Percentiles rank a stretch among this genome's conserved stretches.
Conservation (phyloP, 371 early-diverging fungal species). For the Actinomucor elegans region DNA sequence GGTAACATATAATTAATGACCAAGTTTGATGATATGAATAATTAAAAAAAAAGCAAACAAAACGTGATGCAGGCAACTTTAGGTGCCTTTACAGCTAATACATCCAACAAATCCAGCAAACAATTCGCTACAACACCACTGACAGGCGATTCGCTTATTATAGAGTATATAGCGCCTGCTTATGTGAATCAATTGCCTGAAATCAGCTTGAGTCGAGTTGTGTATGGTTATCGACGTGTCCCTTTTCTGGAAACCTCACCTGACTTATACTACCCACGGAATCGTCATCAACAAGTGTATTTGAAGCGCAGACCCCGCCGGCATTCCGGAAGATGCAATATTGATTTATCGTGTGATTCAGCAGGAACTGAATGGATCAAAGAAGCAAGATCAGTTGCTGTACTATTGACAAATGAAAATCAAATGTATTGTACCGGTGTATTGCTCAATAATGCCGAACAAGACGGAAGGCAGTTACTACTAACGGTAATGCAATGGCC, state of each 20-base stretch:
- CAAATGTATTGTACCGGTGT: slow-evolving; percentile 55
- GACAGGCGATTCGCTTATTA: slow-evolving; percentile 29
- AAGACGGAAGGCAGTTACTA: slow-evolving; percentile 51
- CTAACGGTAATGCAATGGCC: slow-evolving; percentile 41
- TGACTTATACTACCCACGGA: too few species aligned
- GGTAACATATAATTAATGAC: too few species aligned
- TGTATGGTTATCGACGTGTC: slow-evolving; percentile 45
- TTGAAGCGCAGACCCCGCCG: neutral
- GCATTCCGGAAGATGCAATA: slow-evolving; percentile 47
- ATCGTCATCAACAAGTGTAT: neutral
- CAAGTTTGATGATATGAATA: too few species aligned
- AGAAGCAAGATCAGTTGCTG: slow-evolving; percentile 49
- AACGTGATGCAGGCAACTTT: slow-evolving; percentile 1
- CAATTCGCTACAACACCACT: slow-evolving; percentile 44
- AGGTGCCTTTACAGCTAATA: slow-evolving; percentile 40
- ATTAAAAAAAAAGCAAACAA: too few species aligned
- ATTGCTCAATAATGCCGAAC: slow-evolving; percentile 44
- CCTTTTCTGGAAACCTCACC: neutral
- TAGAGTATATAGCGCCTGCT: slow-evolving; percentile 29
- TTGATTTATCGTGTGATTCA: slow-evolving; percentile 45
- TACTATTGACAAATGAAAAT: slow-evolving; percentile 44
- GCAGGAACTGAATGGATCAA: slow-evolving; percentile 26
- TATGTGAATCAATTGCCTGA: slow-evolving; percentile 15
- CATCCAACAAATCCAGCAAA: slow-evolving; percentile 33
- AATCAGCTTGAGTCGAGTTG: slow-evolving; percentile 34